phyloP scores from a whole-genome alignment of 2,329 filamentous ascomycete species.

The Hymenoscyphus fraxineus region DNA sequence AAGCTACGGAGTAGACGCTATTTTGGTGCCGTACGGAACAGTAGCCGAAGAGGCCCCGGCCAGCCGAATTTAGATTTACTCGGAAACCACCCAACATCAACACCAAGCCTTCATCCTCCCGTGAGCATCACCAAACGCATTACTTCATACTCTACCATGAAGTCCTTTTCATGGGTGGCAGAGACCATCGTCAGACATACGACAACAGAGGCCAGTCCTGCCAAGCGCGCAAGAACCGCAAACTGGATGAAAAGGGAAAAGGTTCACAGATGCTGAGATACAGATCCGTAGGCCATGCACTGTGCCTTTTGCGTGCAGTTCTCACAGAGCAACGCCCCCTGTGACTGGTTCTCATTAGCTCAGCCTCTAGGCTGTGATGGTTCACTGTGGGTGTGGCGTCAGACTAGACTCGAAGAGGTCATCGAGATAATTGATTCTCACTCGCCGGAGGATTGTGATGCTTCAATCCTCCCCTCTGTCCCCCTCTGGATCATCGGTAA shows the following conservation, averaged over 20 bases:
- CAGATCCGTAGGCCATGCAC: background rate
- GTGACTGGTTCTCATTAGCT: background rate
- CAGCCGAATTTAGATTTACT: background rate
- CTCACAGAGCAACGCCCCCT: slow-evolving; percentile 1
- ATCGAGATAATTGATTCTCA: background rate
- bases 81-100: background rate
- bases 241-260: background rate
- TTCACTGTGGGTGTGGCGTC: background rate
- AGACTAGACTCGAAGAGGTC: background rate
- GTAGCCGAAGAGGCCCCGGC: background rate
- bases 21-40: background rate
- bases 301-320: slow-evolving; percentile 11
- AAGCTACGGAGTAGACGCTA: too few relatives aligned
- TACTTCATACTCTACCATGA: background rate
- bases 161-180: background rate
- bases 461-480: background rate
- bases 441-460: background rate
- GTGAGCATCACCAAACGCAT: too few relatives aligned
- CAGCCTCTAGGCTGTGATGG: background rate
- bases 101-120: background rate
- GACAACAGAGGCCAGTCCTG: background rate
- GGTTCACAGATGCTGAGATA: slow-evolving; percentile 8
- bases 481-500: background rate
- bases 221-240: too few relatives aligned
- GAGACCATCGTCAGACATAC: background rate